phyloP scores from a whole-genome alignment of 177 flowering plant species.

The Vitis hybrid region DNA sequence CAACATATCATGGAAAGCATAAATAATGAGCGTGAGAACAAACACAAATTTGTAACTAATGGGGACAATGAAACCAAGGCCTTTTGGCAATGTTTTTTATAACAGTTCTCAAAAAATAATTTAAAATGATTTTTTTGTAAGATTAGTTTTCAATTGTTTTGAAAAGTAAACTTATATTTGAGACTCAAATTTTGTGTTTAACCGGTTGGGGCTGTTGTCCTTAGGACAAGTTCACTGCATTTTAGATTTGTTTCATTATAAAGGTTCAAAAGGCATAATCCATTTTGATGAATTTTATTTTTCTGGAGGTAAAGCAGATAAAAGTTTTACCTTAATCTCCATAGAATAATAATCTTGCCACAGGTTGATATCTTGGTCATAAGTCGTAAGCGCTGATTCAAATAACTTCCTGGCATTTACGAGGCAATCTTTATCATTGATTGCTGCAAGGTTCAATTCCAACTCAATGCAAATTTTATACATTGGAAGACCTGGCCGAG shows the following conservation, averaged over 20 bases:
- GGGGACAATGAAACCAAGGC: too few species aligned
- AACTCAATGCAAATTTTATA: constrained; percentile 72
- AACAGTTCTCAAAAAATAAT: too few species aligned
- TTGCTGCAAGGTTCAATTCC: constrained; percentile 67
- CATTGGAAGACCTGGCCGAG: constrained; percentile 69
- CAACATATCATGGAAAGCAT: background rate
- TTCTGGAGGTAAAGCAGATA: background rate
- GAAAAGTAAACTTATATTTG: too few species aligned
- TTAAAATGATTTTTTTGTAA: too few species aligned
- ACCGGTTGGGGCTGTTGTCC: too few species aligned
- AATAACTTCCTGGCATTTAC: constrained; percentile 64
- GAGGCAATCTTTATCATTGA: constrained; percentile 57
- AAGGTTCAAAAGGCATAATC: too few species aligned
- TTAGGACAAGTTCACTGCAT: too few species aligned
- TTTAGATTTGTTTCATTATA: background rate
- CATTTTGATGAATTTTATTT: background rate
- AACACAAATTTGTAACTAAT: too few species aligned
- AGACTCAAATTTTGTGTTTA: too few species aligned
- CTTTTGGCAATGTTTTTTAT: too few species aligned
- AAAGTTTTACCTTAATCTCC: constrained; percentile 65
- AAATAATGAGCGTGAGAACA: too few species aligned
- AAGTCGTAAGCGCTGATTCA: constrained; percentile 72
- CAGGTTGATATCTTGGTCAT: constrained; percentile 53
- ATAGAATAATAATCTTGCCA: constrained; percentile 76
- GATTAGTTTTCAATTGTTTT: too few species aligned